Base-by-base conservation (phyloP, 2,329 filamentous ascomycete species). In the Fonsecaea nubica region DNA sequence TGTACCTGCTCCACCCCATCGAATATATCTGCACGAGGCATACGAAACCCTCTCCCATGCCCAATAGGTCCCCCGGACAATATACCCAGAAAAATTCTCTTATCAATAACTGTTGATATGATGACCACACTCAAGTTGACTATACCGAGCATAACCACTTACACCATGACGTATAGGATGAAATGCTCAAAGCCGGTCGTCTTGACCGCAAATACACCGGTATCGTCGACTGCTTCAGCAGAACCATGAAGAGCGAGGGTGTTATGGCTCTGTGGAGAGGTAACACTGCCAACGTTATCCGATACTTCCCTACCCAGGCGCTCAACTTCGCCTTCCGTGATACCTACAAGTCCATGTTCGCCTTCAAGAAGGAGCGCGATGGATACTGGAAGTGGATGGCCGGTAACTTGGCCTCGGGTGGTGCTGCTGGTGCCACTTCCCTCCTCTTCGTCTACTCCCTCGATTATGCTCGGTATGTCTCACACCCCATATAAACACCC, bases 231-330 rank as follows among this genome's bases (percentile, higher is more conserved):
- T 98, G 95, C 89, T 99, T 99, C 91, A 86, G 85, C 79, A 92
- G 95, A 82, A 98, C 95, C 81, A 88, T 87, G 74, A 89, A 89
- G 79, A 87, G 91, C 74, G 95, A 99, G 89, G 95, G 95, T 92
- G 85, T 95, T 78, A 90, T 95, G 83, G 90, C 94, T 74, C 89
- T 99, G 79, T 99, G 95, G 95, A 90, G 95, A 90, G 95, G 95
- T 86, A 99, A 99, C 92, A 99, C 95, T 82, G 95, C 95, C 92
- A 99, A 99, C 91, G 95, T 99, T 85, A 97, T 99, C 89, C 95
- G 95, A 91, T 99, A 99, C 89, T 99, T 99, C 92, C 95, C 95
- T 77, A 99, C 95, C 83, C 95, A 99, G 90, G 95, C 95, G 79
- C 88, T 99, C 83, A 99, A 99, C 93, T 99, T 99, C 82, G 95